Evolutionary conservation across 2,329 filamentous ascomycete species (phyloP).

Genomic region (Arachnomyces sp.): DNA sequence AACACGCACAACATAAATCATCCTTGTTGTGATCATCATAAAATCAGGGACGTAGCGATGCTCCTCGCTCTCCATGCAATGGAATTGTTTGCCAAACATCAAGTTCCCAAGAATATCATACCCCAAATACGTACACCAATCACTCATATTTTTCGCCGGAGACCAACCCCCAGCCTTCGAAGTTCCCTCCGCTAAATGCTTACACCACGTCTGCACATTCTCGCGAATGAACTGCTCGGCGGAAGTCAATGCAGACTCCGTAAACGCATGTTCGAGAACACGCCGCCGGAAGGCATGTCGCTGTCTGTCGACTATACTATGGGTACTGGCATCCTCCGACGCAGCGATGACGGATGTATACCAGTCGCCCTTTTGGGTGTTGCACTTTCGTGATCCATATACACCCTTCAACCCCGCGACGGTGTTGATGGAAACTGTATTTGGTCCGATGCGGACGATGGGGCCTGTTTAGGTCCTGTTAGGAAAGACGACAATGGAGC

Average conservation of each 20-base stretch:
- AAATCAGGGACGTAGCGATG: constrained; percentile 21
- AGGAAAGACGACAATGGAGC: background rate
- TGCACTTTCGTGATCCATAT: constrained; percentile 12
- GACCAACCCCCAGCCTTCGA: constrained; percentile 15
- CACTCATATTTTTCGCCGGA: constrained; percentile 18
- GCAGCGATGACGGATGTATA: constrained; percentile 34
- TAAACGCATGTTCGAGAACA: constrained; percentile 23
- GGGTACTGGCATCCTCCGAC: constrained; percentile 11
- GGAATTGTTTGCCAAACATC: constrained; percentile 28
- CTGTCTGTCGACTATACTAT: constrained; percentile 16
- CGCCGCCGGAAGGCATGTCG: constrained; percentile 19
- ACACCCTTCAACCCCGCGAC: constrained; percentile 59
- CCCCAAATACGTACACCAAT: constrained; percentile 24
- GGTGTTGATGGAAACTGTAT: constrained; percentile 70
- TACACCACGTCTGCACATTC: constrained; percentile 12
- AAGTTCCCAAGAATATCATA: constrained; percentile 33
- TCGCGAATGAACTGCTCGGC: constrained; percentile 14
- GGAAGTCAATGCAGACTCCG: constrained; percentile 20
- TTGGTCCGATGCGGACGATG: constrained; percentile 72
- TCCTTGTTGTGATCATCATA: constrained; percentile 10
- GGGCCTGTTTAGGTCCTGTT: constrained; percentile 18
- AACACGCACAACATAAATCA: constrained; percentile 11
- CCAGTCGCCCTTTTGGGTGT: constrained; percentile 20
- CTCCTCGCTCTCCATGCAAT: constrained; percentile 18
- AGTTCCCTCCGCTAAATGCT: constrained; percentile 10